phyloP scores from a whole-genome alignment of 768 basidiomycete species.

The Imleria badia region DNA sequence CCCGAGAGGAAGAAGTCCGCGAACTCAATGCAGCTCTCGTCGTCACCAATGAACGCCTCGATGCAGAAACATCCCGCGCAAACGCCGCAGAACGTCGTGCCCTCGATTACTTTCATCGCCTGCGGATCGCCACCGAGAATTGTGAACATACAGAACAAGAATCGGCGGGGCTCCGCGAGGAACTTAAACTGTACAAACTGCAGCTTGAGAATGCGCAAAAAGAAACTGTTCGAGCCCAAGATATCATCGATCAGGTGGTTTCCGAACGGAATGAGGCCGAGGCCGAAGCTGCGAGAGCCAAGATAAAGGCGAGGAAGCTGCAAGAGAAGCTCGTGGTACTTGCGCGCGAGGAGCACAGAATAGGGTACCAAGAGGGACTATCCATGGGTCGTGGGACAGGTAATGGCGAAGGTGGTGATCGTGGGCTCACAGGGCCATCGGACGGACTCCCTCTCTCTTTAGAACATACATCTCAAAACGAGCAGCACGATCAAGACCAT shows the following conservation, averaged over 20 bases:
- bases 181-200: too few species aligned
- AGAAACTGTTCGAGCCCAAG: conserved; percentile 44
- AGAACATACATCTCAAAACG: conserved; percentile 19
- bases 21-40: conserved; percentile 29
- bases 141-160: conserved; percentile 41
- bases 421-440: conserved; percentile 7
- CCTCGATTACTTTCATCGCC: too few species aligned
- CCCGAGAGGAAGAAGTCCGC: conserved; percentile 32
- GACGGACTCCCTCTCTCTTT: conserved; percentile 12
- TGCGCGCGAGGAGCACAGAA: conserved; percentile 42
- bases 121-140: conserved; percentile 41
- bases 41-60: conserved; percentile 33
- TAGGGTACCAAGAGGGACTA: conserved; percentile 44
- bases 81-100: too few species aligned
- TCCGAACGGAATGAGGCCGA: conserved; percentile 45
- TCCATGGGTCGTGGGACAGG: conserved; percentile 31
- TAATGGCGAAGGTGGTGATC: conserved; percentile 27
- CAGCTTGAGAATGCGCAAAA: conserved; percentile 44
- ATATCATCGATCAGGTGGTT: conserved; percentile 42
- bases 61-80: conserved; percentile 42
- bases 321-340: conserved; percentile 40
- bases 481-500: conserved; percentile 17
- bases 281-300: conserved; percentile 43
- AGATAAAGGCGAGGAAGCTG: conserved; percentile 42
- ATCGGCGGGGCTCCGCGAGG: too few species aligned